Evolutionary conservation across 257 asterid species (phyloP).

Genomic region (Solanum neorickii): DNA sequence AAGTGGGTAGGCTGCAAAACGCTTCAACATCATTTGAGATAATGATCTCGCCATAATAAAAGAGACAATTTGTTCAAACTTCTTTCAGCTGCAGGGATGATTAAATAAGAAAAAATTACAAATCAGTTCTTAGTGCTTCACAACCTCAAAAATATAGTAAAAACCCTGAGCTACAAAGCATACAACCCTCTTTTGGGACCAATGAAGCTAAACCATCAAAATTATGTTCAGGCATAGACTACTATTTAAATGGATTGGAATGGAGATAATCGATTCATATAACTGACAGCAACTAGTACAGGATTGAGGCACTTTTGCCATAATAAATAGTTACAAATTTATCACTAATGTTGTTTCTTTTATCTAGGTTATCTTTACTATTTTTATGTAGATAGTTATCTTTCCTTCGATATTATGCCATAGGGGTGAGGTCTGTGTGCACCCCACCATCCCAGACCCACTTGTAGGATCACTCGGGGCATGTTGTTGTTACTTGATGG

Average conservation of each 20-base stretch:
- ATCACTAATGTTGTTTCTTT: neutral
- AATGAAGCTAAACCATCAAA: neutral
- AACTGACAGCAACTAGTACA: neutral
- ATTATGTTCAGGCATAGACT: neutral
- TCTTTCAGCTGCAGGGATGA: neutral
- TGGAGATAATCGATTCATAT: neutral
- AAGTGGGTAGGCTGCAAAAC: slow-evolving; percentile 38
- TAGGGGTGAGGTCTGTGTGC: neutral
- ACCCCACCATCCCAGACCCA: neutral
- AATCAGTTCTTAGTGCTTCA: neutral
- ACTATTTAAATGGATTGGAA: neutral
- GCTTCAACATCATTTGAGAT: slow-evolving; percentile 41
- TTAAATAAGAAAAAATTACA: neutral
- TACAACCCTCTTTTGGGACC: neutral
- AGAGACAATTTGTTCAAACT: neutral
- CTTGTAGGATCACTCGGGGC: neutral
- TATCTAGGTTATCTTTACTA: neutral
- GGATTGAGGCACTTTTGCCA: neutral
- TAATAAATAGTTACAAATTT: neutral
- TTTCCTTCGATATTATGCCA: neutral
- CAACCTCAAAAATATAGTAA: neutral
- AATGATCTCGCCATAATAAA: slow-evolving; percentile 56
- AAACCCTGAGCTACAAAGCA: neutral
- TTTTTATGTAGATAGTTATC: neutral
- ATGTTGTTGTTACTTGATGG: neutral